A percentile compares a stretch with the other conserved stretches of the same genome.
Conservation (phyloP, 2,329 filamentous ascomycete genomes). For the Neofusicoccum cordaticola region DNA sequence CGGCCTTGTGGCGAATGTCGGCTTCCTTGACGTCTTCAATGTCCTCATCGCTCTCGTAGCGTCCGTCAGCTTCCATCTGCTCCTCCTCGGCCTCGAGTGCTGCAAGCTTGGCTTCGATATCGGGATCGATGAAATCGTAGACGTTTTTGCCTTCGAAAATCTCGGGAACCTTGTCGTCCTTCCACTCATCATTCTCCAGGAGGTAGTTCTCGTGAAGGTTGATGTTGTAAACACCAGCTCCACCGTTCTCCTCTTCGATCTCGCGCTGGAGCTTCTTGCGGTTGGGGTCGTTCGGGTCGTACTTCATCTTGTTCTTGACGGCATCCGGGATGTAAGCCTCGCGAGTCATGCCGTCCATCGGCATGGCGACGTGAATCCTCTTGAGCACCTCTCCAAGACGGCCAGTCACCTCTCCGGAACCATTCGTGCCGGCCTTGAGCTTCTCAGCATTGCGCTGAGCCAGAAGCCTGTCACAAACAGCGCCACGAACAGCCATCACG, state of each 20-base stretch:
- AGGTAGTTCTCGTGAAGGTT: constrained; percentile 86
- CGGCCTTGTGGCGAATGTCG: constrained; percentile 85
- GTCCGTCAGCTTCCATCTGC: constrained; percentile 84
- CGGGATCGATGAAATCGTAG: constrained; percentile 94
- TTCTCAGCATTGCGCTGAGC: constrained; percentile 94
- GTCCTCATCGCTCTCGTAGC: constrained; percentile 73
- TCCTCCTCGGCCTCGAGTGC: constrained; percentile 95
- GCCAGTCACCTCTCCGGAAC: constrained; percentile 69
- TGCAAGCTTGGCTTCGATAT: constrained; percentile 89
- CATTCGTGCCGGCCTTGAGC: constrained; percentile 82
- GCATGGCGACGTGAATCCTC: constrained; percentile 95
- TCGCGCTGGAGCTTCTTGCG: constrained; percentile 78
- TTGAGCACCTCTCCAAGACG: constrained; percentile 87
- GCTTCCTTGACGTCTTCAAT: constrained; percentile 87
- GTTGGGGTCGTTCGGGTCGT: constrained; percentile 85
- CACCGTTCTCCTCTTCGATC: constrained; percentile 86
- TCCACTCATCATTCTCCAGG: constrained; percentile 87
- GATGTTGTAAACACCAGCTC: constrained; percentile 92
- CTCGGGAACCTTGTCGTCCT: constrained; percentile 93
- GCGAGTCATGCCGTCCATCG: constrained; percentile 73
- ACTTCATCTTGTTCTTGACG: constrained; percentile 77
- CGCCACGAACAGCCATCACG: constrained; percentile 91
- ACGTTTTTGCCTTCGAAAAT: constrained; percentile 95
- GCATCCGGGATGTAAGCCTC: constrained; percentile 88
- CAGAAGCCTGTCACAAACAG: constrained; percentile 87